Percentiles rank a stretch among this genome's conserved stretches.
phyloP scores from a whole-genome alignment of 192 early-diverging fungal genomes.

The Podila minutissima region DNA sequence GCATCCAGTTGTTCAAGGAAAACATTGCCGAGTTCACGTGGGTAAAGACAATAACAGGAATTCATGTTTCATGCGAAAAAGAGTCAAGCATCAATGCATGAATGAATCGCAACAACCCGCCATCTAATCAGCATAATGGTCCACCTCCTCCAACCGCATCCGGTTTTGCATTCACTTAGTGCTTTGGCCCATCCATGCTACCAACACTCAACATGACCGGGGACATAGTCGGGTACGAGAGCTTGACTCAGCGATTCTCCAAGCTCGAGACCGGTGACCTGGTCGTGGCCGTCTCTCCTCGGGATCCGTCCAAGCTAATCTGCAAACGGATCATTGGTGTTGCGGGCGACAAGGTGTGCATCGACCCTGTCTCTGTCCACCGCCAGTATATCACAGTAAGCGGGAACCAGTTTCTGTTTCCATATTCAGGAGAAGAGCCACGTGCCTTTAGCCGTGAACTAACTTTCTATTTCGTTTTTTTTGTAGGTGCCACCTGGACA shows the following conservation, averaged over 20 bases:
- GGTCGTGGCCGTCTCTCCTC: conserved; percentile 80
- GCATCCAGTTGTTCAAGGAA: conserved; percentile 74
- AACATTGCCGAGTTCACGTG: conserved; percentile 81
- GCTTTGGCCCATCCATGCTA: conserved; percentile 91
- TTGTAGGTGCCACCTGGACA: conserved; percentile 83
- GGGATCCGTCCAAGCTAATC: conserved; percentile 69
- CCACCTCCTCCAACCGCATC: background rate
- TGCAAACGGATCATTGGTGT: conserved; percentile 88
- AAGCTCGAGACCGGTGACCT: conserved; percentile 78
- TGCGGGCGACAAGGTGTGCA: conserved; percentile 82
- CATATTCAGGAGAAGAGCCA: background rate
- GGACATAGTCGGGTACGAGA: conserved; percentile 80
- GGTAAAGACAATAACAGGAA: conserved; percentile 57
- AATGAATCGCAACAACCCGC: too few relatives aligned
- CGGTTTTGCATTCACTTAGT: conserved; percentile 42
- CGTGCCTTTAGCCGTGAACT: background rate
- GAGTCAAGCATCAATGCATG: conserved; percentile 1
- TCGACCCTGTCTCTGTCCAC: conserved; percentile 74
- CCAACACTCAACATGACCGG: conserved; percentile 88
- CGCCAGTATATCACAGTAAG: conserved; percentile 70
- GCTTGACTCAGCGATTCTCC: conserved; percentile 65
- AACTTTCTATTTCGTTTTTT: background rate
- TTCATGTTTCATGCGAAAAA: background rate
- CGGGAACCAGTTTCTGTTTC: background rate
- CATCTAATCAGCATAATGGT: background rate